phyloP scores from a whole-genome alignment of 176 grass and related monocot species.

The Triticum dicoccoides region DNA sequence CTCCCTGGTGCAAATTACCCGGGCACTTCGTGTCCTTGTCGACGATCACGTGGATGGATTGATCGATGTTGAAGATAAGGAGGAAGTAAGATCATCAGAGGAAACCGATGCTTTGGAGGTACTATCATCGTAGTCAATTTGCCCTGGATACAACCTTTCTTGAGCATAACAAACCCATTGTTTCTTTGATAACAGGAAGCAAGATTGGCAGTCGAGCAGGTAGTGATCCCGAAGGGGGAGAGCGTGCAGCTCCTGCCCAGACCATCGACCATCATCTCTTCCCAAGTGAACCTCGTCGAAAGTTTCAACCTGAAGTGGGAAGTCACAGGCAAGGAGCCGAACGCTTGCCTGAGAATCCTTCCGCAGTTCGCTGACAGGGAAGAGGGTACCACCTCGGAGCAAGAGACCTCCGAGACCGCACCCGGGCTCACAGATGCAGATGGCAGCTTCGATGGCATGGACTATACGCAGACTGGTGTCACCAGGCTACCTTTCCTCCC shows the following conservation, averaged over 20 bases:
- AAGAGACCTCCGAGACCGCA: background rate
- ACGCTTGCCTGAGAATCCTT: slow-evolving; percentile 47
- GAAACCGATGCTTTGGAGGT: slow-evolving; percentile 90
- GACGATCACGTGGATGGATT: slow-evolving; percentile 42
- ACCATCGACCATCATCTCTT: slow-evolving; percentile 47
- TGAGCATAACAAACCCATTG: background rate
- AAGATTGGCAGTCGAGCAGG: slow-evolving; percentile 77
- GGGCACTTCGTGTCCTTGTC: slow-evolving; percentile 62
- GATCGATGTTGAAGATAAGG: slow-evolving; percentile 35
- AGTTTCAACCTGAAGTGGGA: slow-evolving; percentile 76
- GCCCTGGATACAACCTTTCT: background rate
- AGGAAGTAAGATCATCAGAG: slow-evolving; percentile 44
- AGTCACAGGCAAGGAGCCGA: slow-evolving; percentile 41
- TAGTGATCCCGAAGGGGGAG: slow-evolving; percentile 75
- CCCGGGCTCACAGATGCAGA: slow-evolving; percentile 15
- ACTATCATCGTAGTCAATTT: background rate
- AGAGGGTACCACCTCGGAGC: background rate
- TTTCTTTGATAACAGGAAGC: slow-evolving; percentile 47
- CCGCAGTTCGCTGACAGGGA: slow-evolving; percentile 30
- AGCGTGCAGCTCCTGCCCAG: slow-evolving; percentile 58
- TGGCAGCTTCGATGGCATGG: slow-evolving; percentile 10
- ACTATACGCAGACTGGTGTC: slow-evolving; percentile 40
- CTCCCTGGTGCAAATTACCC: slow-evolving; percentile 65
- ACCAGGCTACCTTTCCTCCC: slow-evolving; percentile 60
- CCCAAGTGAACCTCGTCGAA: slow-evolving; percentile 65